Evolutionary conservation across 768 basidiomycete species (phyloP).

Genomic region (Hortiboletus campestris): DNA sequence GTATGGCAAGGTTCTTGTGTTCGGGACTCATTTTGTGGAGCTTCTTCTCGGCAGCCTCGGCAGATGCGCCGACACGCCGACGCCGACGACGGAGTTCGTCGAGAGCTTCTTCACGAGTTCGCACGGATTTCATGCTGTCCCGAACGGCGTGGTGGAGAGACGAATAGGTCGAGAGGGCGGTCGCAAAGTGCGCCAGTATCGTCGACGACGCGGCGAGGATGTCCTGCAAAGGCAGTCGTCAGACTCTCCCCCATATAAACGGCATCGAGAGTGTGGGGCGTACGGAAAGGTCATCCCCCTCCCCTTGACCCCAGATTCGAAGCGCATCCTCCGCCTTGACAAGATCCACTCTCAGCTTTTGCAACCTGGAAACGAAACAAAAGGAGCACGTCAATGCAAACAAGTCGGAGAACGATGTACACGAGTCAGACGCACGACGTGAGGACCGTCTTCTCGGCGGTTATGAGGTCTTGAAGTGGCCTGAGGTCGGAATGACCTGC

Average conservation of each 20-base stretch:
- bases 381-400: neutral
- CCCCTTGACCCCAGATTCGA: conserved; percentile 69
- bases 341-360: conserved; percentile 64
- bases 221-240: conserved; percentile 47
- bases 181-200: conserved; percentile 64
- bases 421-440: conserved; percentile 51
- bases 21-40: conserved; percentile 87
- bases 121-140: conserved; percentile 73
- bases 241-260: neutral
- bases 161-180: conserved; percentile 67
- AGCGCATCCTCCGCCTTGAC: conserved; percentile 71
- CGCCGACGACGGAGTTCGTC: conserved; percentile 74
- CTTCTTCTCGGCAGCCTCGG: conserved; percentile 85
- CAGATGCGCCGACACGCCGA: conserved; percentile 61
- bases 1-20: conserved; percentile 75
- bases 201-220: conserved; percentile 67
- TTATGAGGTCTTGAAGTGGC: conserved; percentile 85
- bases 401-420: neutral
- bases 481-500: conserved; percentile 74
- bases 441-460: conserved; percentile 81
- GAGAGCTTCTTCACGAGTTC: conserved; percentile 79
- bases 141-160: conserved; percentile 62
- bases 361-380: conserved; percentile 41
- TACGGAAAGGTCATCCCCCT: conserved; percentile 82
- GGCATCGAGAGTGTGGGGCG: conserved; percentile 21